Percentiles rank a stretch among this genome's conserved stretches.
Evolutionary conservation across 495 filamentous ascomycete species (phyloP).

Genomic region (Lophium mytilinum): DNA sequence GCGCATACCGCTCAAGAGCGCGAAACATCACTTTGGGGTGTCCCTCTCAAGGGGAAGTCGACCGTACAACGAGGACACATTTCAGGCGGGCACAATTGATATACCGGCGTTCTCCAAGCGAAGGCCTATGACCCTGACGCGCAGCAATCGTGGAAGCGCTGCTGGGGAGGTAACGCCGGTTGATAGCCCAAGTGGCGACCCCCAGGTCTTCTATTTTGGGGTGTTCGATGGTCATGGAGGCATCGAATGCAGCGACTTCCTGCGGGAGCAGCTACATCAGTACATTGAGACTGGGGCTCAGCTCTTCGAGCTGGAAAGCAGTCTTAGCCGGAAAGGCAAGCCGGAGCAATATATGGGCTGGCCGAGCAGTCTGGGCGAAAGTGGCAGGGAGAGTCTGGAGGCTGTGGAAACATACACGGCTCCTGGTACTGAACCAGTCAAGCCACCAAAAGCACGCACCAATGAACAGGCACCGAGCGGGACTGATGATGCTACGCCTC

Average conservation of each 20-base stretch:
- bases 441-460: slow-evolving; percentile 23
- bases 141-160: slow-evolving; percentile 24
- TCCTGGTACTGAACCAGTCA: slow-evolving; percentile 28
- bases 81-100: slow-evolving; percentile 89
- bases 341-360: slow-evolving; percentile 7
- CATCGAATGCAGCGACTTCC: slow-evolving; percentile 75
- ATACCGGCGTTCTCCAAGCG: slow-evolving; percentile 87
- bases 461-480: slow-evolving; percentile 25
- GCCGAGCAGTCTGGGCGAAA: slow-evolving; percentile 15
- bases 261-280: slow-evolving; percentile 74
- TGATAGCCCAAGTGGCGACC: slow-evolving; percentile 72
- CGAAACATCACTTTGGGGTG: slow-evolving; percentile 92
- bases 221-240: slow-evolving; percentile 97
- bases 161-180: slow-evolving; percentile 52
- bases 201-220: slow-evolving; percentile 93
- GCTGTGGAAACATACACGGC: slow-evolving; percentile 31
- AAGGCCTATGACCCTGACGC: slow-evolving; percentile 59
- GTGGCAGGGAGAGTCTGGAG: slow-evolving; percentile 31
- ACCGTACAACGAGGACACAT: slow-evolving; percentile 84
- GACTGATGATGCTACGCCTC: slow-evolving; percentile 25
- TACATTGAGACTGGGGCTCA: slow-evolving; percentile 76
- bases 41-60: slow-evolving; percentile 70
- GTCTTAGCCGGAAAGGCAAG: slow-evolving; percentile 40
- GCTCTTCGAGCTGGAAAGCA: slow-evolving; percentile 67
- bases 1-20: slow-evolving; percentile 85